These are phyloP conservation scores for Beauveria pseudobassiana DNA, from an alignment of 2,329 filamentous ascomycete genomes.

Conservation along the genomic window DNA sequence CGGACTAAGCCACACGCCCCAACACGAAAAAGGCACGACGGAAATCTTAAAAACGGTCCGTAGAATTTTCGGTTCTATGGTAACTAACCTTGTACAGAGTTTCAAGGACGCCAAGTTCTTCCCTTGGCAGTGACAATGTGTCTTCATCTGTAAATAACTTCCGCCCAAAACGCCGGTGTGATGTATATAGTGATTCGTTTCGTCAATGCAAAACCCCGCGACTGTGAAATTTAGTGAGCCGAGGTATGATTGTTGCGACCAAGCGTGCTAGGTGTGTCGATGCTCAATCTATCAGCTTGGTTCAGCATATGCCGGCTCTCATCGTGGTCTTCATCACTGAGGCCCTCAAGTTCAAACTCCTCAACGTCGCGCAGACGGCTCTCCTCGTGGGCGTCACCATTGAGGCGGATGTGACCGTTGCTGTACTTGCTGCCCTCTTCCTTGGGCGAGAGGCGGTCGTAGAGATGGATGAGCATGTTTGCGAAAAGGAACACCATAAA, in stretches of 20 bases:
- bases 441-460: constrained; percentile 54
- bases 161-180: constrained; percentile 1
- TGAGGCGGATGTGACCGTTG: constrained; percentile 28
- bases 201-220: not conserved
- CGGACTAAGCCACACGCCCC: not conserved
- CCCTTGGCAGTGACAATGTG: not conserved
- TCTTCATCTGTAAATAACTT: not conserved
- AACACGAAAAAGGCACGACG: not conserved
- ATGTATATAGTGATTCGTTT: not conserved
- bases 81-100: not conserved
- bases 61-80: not conserved
- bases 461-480: constrained; percentile 78
- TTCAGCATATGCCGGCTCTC: constrained; percentile 33
- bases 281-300: constrained; percentile 23
- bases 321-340: constrained; percentile 80
- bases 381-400: constrained; percentile 36
- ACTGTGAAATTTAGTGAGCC: constrained; percentile 17
- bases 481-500: constrained; percentile 88
- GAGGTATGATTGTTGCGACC: constrained; percentile 26
- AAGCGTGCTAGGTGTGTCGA: constrained; percentile 35
- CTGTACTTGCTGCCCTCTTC: constrained; percentile 28
- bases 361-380: constrained; percentile 69
- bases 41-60: not conserved
- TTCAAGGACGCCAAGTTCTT: not conserved
- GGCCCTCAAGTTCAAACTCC: constrained; percentile 85